These are phyloP conservation scores for Spathaspora sp. DNA, from an alignment of 805 yeast species.

Conservation along the genomic window DNA sequence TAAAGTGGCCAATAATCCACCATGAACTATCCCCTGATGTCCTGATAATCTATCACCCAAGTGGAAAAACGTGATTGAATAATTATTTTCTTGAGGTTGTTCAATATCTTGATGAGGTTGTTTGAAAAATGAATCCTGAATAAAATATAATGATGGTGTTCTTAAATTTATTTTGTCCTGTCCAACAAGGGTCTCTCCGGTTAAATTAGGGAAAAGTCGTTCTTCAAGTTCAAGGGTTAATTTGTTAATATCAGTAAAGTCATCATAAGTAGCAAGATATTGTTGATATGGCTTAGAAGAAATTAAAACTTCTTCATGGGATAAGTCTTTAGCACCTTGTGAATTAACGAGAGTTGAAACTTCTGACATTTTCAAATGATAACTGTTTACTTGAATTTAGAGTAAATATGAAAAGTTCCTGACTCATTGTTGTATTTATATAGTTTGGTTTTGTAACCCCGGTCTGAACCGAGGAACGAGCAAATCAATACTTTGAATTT, in stretches of 20 bases:
- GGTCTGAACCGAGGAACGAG: not conserved
- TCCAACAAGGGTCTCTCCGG: slow-evolving; percentile 34
- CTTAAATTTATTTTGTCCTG: slow-evolving; percentile 30
- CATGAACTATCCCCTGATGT: slow-evolving; percentile 40
- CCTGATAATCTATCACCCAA: slow-evolving; percentile 37
- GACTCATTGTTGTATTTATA: not conserved
- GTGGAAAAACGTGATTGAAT: slow-evolving; percentile 35
- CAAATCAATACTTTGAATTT: not conserved
- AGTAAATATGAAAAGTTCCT: not conserved
- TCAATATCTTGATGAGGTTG: slow-evolving; percentile 20
- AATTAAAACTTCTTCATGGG: not conserved
- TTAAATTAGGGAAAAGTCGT: slow-evolving; percentile 29
- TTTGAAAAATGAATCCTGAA: slow-evolving; percentile 27
- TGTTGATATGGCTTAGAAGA: slow-evolving; percentile 6
- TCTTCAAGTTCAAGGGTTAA: slow-evolving; percentile 17
- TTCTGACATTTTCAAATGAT: not conserved
- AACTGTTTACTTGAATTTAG: not conserved
- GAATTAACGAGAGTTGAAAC: not conserved
- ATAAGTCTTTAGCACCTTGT: not conserved
- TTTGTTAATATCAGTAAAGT: slow-evolving; percentile 3
- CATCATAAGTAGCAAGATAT: not conserved
- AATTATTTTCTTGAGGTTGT: slow-evolving; percentile 16
- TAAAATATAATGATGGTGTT: slow-evolving; percentile 28
- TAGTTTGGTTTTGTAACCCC: not conserved
- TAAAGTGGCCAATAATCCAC: slow-evolving; percentile 40